Base-by-base conservation (phyloP, 2,329 filamentous ascomycete species). In the Boeremia lycopersici region DNA sequence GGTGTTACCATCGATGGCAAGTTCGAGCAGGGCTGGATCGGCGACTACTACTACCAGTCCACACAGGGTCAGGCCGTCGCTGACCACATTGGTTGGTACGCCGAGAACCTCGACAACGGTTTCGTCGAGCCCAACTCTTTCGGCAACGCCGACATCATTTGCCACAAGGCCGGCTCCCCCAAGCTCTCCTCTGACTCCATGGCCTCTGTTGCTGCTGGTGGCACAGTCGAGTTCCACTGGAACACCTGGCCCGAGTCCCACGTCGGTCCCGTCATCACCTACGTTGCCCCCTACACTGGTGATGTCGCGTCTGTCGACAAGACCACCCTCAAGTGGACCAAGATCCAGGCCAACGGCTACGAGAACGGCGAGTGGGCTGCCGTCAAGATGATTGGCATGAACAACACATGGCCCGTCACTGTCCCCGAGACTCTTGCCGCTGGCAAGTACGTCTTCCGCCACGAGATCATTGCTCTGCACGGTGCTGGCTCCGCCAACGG, bases 161-260 rank as follows among this genome's bases (percentile, higher is more conserved):
- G 85, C 78, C 86, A 89, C 78, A 79, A 79, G 69, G 74, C 75
- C 38, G 85, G 81, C 28, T 77, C 78, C 28, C 78, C 80, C 76
- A 57, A 63, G 28, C 55, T 55, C 26, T 63, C 60, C 25, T 63
- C 59, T 10, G 76, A 79, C 53, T 77, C 79, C 58, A 40, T 68
- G 43, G 84, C 82, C 15, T 75, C 80, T n/a, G 81, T 88, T 33
- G 76, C 79, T n/a, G 87, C 86, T 12, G 88, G 87, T 57, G 77
- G 78, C 59, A 78, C 77, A 8, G 70, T 89, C 61, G 75, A 48
- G 49, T 73, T 86, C 34, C 74, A 78, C 52, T 86, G 84, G 84
- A 83, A 79, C 11, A 43, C 35, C 34, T 74, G 74, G 73, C 73
- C 74, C 48, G 67, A 66, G 13, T 69, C 64, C 36, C 75, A 77